phyloP scores from a whole-genome alignment of 2,329 filamentous ascomycete genomes.

The Fusarium sp. region DNA sequence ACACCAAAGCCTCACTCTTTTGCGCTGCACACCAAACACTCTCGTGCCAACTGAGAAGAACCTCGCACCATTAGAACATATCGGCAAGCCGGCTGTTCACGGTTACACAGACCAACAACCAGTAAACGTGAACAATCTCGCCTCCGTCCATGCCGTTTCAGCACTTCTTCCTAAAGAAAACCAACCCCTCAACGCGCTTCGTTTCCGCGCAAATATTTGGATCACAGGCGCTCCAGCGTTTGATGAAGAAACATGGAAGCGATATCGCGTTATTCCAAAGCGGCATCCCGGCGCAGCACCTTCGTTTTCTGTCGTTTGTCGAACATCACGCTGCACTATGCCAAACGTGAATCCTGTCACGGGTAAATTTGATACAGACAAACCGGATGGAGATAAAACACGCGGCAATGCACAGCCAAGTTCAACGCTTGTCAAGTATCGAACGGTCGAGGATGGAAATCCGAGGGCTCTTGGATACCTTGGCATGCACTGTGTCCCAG shows the following conservation, averaged over 20 bases:
- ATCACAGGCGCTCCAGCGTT: constrained; percentile 30
- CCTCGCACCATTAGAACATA: constrained; percentile 25
- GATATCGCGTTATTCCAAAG: constrained; percentile 13
- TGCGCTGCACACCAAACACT: constrained; percentile 20
- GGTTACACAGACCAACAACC: constrained; percentile 41
- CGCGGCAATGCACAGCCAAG: constrained; percentile 47
- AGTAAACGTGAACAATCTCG: constrained; percentile 33
- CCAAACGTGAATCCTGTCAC: constrained; percentile 33
- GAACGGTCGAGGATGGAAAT: constrained; percentile 46
- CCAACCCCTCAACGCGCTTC: constrained; percentile 36
- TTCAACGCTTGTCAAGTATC: constrained; percentile 39
- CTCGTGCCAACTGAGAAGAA: constrained; percentile 29
- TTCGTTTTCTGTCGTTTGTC: constrained; percentile 31
- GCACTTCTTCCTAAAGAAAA: constrained; percentile 21
- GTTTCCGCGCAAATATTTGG: constrained; percentile 38
- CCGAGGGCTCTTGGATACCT: constrained; percentile 46
- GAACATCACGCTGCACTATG: constrained; percentile 37
- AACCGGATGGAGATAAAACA: constrained; percentile 7
- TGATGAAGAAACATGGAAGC: constrained; percentile 36
- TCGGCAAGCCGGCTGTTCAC: constrained; percentile 30
- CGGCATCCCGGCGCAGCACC: background rate
- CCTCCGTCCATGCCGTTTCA: constrained; percentile 34
- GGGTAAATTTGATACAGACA: constrained; percentile 19
- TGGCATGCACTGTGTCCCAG: constrained; percentile 50
- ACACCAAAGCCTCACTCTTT: constrained; percentile 21